Percentiles rank a stretch among this genome's conserved stretches.
phyloP scores from a whole-genome alignment of 106 monocot species.

The Dendrobium huoshanense region DNA sequence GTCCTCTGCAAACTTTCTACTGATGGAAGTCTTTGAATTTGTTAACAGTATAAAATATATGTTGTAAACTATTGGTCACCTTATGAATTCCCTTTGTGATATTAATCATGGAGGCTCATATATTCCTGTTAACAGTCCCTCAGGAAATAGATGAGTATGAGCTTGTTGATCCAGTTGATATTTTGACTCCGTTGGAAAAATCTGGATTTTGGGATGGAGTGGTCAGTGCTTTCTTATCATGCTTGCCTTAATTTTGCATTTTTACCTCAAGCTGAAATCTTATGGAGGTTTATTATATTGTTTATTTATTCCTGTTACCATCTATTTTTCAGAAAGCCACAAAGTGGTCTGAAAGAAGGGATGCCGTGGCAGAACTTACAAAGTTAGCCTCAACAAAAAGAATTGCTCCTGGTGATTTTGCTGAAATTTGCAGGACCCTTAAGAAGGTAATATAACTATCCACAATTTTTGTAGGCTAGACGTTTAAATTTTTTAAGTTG shows the following conservation, averaged over 20 bases:
- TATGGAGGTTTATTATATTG: background rate
- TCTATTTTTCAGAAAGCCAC: conserved; percentile 71
- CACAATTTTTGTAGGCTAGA: background rate
- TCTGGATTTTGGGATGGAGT: conserved; percentile 99
- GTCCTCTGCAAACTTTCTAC: background rate
- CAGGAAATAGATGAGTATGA: conserved; percentile 97
- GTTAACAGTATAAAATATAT: conserved; percentile 2
- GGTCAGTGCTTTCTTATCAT: conserved; percentile 43
- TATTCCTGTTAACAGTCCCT: conserved; percentile 36
- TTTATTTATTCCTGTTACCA: background rate
- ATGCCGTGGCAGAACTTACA: conserved; percentile 91
- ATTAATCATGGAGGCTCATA: background rate
- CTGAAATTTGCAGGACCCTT: conserved; percentile 79
- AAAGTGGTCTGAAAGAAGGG: conserved; percentile 99
- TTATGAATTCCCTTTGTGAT: background rate
- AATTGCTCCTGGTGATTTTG: conserved; percentile 94
- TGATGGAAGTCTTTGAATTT: background rate
- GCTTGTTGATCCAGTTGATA: conserved; percentile 97
- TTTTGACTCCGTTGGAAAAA: conserved; percentile 82
- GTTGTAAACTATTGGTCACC: background rate
- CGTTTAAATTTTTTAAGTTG: background rate
- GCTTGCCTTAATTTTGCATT: background rate
- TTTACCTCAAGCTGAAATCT: background rate
- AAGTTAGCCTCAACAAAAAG: conserved; percentile 88
- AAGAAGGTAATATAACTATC: conserved; percentile 61